A percentile compares a stretch with the other conserved stretches of the same genome.
These are phyloP conservation scores for Amorphotheca resinae DNA, from an alignment of 495 filamentous ascomycete genomes.

Conservation along the genomic window DNA sequence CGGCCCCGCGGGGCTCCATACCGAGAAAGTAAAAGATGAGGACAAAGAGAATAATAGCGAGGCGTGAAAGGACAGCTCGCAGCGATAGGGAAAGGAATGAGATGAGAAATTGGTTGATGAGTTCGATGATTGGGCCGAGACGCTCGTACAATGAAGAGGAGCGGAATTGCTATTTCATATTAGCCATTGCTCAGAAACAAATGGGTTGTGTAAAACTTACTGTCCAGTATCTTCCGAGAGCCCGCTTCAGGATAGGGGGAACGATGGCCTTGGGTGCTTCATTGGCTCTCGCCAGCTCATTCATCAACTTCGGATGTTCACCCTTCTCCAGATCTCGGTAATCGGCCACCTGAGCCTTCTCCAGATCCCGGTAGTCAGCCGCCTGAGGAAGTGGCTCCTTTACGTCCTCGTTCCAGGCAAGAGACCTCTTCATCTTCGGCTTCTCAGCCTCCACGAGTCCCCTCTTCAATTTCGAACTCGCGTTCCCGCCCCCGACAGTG, in stretches of 20 bases:
- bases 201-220: slow-evolving; percentile 1
- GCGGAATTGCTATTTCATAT: slow-evolving; percentile 3
- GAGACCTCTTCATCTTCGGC: slow-evolving; percentile 4
- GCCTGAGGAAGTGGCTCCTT: background rate
- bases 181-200: background rate
- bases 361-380: slow-evolving; percentile 1
- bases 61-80: slow-evolving; percentile 11
- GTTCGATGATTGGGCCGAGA: slow-evolving; percentile 4
- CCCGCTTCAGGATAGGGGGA: background rate
- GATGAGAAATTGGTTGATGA: slow-evolving; percentile 5
- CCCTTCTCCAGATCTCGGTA: slow-evolving; percentile 10
- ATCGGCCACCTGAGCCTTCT: background rate
- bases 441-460: background rate
- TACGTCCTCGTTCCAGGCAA: slow-evolving; percentile 1
- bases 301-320: slow-evolving; percentile 7
- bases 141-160: slow-evolving; percentile 5
- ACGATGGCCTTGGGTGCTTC: slow-evolving; percentile 1
- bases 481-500: slow-evolving; percentile 43
- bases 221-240: slow-evolving; percentile 2
- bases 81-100: slow-evolving; percentile 11
- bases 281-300: background rate
- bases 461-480: background rate
- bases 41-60: slow-evolving; percentile 13
- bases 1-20: slow-evolving; percentile 2
- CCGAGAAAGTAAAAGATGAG: slow-evolving; percentile 14